Conservation (phyloP, 2,329 filamentous ascomycete species). For the Sporothrix schenckii region DNA sequence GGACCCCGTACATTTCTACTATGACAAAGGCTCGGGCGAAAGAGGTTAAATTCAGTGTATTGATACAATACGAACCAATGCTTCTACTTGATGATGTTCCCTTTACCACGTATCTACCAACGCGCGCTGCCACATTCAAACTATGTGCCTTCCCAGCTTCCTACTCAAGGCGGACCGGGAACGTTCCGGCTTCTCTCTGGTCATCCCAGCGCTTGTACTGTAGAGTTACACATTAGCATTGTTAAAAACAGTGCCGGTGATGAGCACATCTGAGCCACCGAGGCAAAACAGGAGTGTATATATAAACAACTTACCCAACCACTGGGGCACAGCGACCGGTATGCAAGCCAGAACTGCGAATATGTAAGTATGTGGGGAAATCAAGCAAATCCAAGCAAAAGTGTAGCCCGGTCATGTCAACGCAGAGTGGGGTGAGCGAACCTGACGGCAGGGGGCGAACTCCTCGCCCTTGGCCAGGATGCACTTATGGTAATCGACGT, state of each 20-base stretch:
- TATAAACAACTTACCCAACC: slow-evolving; percentile 58
- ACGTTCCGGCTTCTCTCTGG: slow-evolving; percentile 77
- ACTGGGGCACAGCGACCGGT: slow-evolving; percentile 95
- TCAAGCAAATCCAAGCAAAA: neutral
- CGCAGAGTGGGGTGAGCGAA: slow-evolving; percentile 50
- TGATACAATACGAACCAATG: slow-evolving; percentile 29
- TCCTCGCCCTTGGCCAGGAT: slow-evolving; percentile 98
- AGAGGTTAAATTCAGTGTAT: slow-evolving; percentile 3
- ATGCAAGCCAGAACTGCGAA: slow-evolving; percentile 87
- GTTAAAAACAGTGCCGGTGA: neutral
- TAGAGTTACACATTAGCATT: slow-evolving; percentile 14
- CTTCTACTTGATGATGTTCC: slow-evolving; percentile 31
- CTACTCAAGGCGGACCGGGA: slow-evolving; percentile 68
- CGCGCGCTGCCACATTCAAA: neutral
- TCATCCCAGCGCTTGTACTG: slow-evolving; percentile 90
- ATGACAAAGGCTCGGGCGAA: too few species aligned
- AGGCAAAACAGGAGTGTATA: neutral
- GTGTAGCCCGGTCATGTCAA: neutral
- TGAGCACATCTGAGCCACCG: neutral
- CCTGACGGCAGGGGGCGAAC: slow-evolving; percentile 95
- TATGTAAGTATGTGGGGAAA: slow-evolving; percentile 39
- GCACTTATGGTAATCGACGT: slow-evolving; percentile 99
- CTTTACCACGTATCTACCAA: slow-evolving; percentile 25
- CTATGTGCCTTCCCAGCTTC: neutral
- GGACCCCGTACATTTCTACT: neutral